These are phyloP conservation scores for Wickerhamiella kurtzmanii DNA, from an alignment of 805 yeast genomes.

Conservation along the genomic window DNA sequence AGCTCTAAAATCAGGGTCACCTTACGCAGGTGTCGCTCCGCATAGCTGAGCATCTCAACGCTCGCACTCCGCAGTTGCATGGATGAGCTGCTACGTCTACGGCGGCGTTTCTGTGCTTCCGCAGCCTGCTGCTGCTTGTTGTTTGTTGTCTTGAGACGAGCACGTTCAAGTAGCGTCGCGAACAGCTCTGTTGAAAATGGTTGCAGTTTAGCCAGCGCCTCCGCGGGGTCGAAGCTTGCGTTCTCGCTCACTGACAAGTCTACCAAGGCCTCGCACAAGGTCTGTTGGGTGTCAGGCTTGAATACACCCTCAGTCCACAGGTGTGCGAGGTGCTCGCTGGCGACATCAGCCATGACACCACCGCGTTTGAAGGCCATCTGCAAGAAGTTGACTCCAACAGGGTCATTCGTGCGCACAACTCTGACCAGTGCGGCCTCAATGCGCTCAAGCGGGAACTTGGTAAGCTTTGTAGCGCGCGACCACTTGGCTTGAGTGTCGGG, in stretches of 20 bases:
- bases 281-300: constrained; percentile 43
- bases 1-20: constrained; percentile 70
- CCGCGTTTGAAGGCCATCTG: constrained; percentile 35
- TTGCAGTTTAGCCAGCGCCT: constrained; percentile 33
- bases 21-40: constrained; percentile 64
- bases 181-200: constrained; percentile 50
- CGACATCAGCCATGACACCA: constrained; percentile 31
- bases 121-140: constrained; percentile 10
- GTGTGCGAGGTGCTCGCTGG: constrained; percentile 38
- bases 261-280: constrained; percentile 45
- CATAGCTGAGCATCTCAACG: constrained; percentile 50
- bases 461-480: constrained; percentile 9
- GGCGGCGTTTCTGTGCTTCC: constrained; percentile 39
- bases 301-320: constrained; percentile 37
- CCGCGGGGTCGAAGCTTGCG: constrained; percentile 32
- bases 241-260: constrained; percentile 37
- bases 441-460: constrained; percentile 31
- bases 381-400: constrained; percentile 50
- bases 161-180: constrained; percentile 43
- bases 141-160: constrained; percentile 35
- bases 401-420: constrained; percentile 52
- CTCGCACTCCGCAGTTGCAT: constrained; percentile 39
- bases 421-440: constrained; percentile 48
- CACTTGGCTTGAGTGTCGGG: constrained; percentile 15
- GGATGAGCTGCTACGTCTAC: constrained; percentile 61